Evolutionary conservation across 2,329 filamentous ascomycete genomes (phyloP), one percentile per base, ranked within the genome.

Genomic region (Pseudocercospora vitis): DNA sequence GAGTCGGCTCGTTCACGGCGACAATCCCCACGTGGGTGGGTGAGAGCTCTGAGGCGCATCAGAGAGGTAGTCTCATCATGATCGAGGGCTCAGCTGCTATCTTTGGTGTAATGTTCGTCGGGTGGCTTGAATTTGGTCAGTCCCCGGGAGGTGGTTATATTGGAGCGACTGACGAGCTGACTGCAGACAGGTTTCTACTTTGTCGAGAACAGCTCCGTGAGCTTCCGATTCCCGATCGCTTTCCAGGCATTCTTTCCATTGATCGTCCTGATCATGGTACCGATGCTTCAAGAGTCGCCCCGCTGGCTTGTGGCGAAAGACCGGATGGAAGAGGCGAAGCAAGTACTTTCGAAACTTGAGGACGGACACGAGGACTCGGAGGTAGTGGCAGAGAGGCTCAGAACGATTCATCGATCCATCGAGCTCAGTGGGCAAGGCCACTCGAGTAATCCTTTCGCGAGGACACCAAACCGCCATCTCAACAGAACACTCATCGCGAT

Each of bases 211-310:
- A 61, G 57, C 39, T 40, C 57, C 28, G 62, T 62, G 18, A 56
- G 50, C 42, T 65, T 58, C 66, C 65, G 71, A 6, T 74, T 74
- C 33, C 73, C 73, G 1, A 69, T 75, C 24, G 71, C 72, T 1
- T 73, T 76, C 55, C 73, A 75, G 60, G 70, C 70, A 3, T 58
- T 77, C 5, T 76, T 76, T 8, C 72, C 73, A 0, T 37, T 75
- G 8, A 53, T 72, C 4, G 64, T 76, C 4, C 53, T 66, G 26
- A 55, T 52, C 42, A 54, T 63, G 37, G 53, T 73, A 46, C 70
- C 66, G 37, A 68, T 68, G 52, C 57, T 73, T 2, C 55, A 58
- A 35, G 64, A 67, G 39, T 62, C 59, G 2, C 64, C 64, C 5
- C 52, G 64, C 1, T 66, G 61, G 61, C 58, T 66, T 12, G 48